phyloP scores from a whole-genome alignment of 208 protist genomes.

The Sergeia podlipaevii region DNA sequence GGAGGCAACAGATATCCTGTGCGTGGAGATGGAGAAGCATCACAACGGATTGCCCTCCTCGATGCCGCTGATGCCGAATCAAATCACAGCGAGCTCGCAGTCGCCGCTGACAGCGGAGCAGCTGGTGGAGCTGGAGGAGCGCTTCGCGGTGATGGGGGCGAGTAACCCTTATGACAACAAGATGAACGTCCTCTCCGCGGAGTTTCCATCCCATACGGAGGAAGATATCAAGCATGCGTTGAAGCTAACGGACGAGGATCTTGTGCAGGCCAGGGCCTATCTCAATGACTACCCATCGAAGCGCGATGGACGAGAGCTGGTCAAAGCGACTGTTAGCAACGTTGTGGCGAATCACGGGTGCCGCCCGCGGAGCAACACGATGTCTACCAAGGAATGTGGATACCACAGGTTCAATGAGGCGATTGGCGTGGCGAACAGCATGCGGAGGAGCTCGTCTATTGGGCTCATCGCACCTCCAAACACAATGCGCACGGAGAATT shows the following conservation, averaged over 20 bases:
- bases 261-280: conserved; percentile 23
- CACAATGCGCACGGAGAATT: too few relatives aligned
- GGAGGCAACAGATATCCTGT: conserved; percentile 27
- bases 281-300: conserved; percentile 11
- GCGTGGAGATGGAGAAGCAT: conserved; percentile 25
- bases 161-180: conserved; percentile 11
- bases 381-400: conserved; percentile 4
- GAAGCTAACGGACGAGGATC: conserved; percentile 37
- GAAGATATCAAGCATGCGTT: conserved; percentile 32
- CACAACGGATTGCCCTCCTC: conserved; percentile 12
- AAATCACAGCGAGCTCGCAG: conserved; percentile 10
- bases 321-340: too few relatives aligned
- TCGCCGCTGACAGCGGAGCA: conserved; percentile 20
- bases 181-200: conserved; percentile 14
- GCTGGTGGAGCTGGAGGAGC: conserved; percentile 22
- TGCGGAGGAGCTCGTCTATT: not conserved
- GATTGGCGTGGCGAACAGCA: conserved; percentile 16
- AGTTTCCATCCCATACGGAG: conserved; percentile 30
- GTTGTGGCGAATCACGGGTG: conserved; percentile 13
- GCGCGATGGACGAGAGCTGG: conserved; percentile 20
- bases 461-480: too few relatives aligned
- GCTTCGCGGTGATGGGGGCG: conserved; percentile 15
- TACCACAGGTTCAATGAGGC: conserved; percentile 34
- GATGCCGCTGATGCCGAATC: not conserved
- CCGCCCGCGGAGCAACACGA: conserved; percentile 3